A percentile compares a stretch with the other conserved stretches of the same genome.
Evolutionary conservation across 305 asterid species (phyloP).

Genomic region (Rubia occidens): DNA sequence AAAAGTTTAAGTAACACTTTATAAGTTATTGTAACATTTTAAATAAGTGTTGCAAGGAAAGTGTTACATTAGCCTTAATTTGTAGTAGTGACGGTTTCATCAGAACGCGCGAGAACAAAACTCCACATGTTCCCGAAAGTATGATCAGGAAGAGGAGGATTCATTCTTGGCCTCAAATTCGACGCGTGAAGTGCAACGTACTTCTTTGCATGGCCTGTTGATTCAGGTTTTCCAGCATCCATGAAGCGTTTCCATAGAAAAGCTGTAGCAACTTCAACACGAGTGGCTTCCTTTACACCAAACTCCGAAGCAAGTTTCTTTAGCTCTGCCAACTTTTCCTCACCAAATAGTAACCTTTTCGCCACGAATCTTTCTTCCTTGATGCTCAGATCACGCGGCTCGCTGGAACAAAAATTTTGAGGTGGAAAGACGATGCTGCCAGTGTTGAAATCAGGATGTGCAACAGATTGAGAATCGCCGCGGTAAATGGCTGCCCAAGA

Average conservation of each 20-base stretch:
- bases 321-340: constrained; percentile 12
- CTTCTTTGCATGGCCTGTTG: background rate
- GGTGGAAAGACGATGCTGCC: constrained; percentile 24
- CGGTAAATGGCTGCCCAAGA: constrained; percentile 27
- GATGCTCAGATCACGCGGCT: background rate
- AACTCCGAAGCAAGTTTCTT: background rate
- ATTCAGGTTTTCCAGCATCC: constrained; percentile 1
- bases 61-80: no score
- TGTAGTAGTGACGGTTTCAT: background rate
- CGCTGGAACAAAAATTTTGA: background rate
- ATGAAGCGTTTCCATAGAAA: constrained; percentile 24
- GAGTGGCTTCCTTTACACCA: constrained; percentile 12
- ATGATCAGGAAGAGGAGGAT: constrained; percentile 17
- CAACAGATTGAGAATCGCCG: constrained; percentile 2
- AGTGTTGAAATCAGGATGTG: constrained; percentile 11
- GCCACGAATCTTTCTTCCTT: constrained; percentile 17
- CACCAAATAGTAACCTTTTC: constrained; percentile 24
- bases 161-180: constrained; percentile 26
- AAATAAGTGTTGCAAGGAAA: no score
- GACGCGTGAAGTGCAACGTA: constrained; percentile 22
- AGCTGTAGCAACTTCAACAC: constrained; percentile 26
- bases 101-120: constrained; percentile 1
- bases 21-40: no score
- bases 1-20: no score
- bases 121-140: constrained; percentile 31